phyloP scores from a whole-genome alignment of 75 land plant genomes.

The Larix kaempferi region DNA sequence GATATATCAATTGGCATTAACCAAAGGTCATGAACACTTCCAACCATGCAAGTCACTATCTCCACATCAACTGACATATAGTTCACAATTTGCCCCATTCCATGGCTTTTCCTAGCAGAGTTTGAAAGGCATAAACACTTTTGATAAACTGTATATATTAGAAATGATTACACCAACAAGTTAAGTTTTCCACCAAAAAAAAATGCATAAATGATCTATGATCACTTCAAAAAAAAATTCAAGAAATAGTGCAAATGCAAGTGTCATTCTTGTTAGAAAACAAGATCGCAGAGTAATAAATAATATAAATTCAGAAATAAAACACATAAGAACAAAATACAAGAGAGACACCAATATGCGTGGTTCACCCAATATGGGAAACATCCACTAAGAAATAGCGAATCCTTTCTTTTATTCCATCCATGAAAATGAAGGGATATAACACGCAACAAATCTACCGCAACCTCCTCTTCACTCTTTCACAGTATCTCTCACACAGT shows the following conservation, averaged over 20 bases:
- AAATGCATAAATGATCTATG: conserved; percentile 33
- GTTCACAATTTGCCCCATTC: conserved; percentile 36
- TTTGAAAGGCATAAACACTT: conserved; percentile 40
- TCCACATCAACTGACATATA: conserved; percentile 47
- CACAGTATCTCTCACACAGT: too few relatives aligned
- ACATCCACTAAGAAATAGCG: too few relatives aligned
- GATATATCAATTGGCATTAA: conserved; percentile 33
- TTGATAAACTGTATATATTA: conserved; percentile 26
- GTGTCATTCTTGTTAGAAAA: too few relatives aligned
- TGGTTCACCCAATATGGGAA: too few relatives aligned
- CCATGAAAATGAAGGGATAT: too few relatives aligned
- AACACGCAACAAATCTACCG: too few relatives aligned
- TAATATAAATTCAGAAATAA: too few relatives aligned
- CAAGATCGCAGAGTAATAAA: too few relatives aligned
- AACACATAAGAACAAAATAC: too few relatives aligned
- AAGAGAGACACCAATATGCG: too few relatives aligned
- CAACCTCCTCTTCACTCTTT: too few relatives aligned
- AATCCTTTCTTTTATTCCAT: too few relatives aligned
- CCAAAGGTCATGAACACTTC: conserved; percentile 40
- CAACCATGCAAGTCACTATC: conserved; percentile 29
- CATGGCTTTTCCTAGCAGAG: conserved; percentile 28
- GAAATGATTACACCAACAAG: conserved; percentile 24
- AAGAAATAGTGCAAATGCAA: conserved; percentile 22
- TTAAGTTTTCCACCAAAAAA: conserved; percentile 27
- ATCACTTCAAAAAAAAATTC: conserved; percentile 30